Base-by-base conservation (phyloP, 805 yeast genomes). In the Jamesozyma gamospora region DNA sequence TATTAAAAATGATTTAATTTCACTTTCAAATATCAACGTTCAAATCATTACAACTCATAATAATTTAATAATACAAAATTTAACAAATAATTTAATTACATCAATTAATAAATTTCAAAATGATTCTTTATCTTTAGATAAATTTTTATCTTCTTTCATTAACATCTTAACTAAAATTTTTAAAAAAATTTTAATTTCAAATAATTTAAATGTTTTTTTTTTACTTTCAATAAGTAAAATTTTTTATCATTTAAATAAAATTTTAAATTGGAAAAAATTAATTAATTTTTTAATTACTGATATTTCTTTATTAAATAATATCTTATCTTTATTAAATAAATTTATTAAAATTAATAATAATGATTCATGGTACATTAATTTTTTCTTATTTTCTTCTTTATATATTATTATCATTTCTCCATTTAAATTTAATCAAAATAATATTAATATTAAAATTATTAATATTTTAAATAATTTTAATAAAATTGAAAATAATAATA, bases 341-440 rank as follows among this genome's bases (percentile, higher is more conserved):
- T 18, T 9, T 21, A 31, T 4, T 0, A 37, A 41, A 6, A 30
- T 32, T 5, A 2, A 5, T 3, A 28, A 25, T 4, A 15, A 26
- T 5, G 21, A 17, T 5, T 29, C 45, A 6, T 75, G 81, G 83
- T 65, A 70, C 36, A 65, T 64, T 25, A 53, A 62, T 28, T 77
- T 64, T 41, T 58, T 79, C 10, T 52, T 77, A 32, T 58, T 86
- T 8, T 63, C 82, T 3, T 88, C 95, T 95, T 66, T 85, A 9
- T 70, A 80, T 0, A 74, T 79, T 9, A 61, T 87, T 17, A 70
- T 77, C 0, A 62, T 82, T n/a, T 74, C 79, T 0, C 96, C 97
- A 0, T 87, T 88, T 52, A 69, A 74, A 2, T 62, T 88, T 19
- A 59, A 56, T 0, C 55, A 71, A 4, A 31, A 42, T 25, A 45